Percentiles rank a stretch among this genome's conserved stretches.
Conservation (phyloP, 768 basidiomycete species). For the Rhodosporidiobolus sp. region DNA sequence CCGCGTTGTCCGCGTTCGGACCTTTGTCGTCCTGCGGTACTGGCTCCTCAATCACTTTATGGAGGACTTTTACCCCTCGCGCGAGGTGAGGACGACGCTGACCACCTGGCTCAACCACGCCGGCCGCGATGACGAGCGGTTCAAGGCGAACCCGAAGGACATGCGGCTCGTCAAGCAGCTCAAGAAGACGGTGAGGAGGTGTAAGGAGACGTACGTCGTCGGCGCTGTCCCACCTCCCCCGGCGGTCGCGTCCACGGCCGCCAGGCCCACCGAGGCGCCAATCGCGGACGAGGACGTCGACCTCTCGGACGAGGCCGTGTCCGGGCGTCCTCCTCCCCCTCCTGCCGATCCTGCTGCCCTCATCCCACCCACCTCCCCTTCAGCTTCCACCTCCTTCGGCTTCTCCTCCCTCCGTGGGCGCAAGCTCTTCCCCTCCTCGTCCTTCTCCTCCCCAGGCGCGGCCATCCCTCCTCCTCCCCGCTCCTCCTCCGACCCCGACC, state of each 20-base stretch:
- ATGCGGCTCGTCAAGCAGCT: constrained; percentile 74
- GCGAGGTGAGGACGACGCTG: constrained; percentile 67
- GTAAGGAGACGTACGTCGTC: constrained; percentile 53
- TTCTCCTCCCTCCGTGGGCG: constrained; percentile 17
- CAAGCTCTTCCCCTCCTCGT: neutral
- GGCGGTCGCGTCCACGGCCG: neutral
- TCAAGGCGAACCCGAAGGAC: constrained; percentile 63
- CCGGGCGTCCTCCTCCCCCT: too few relatives aligned
- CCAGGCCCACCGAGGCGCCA: neutral
- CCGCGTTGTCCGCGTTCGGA: constrained; percentile 77
- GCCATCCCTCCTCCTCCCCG: neutral
- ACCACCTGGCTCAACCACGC: constrained; percentile 79
- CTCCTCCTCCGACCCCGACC: neutral
- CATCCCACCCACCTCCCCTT: neutral
- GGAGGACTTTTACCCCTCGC: constrained; percentile 75
- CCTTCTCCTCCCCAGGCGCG: neutral
- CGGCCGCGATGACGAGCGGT: constrained; percentile 59
- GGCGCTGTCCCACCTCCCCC: constrained; percentile 1
- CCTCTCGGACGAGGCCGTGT: constrained; percentile 8
- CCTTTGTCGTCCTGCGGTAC: constrained; percentile 82
- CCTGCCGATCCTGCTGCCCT: neutral
- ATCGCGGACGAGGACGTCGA: constrained; percentile 42
- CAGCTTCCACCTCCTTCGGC: neutral
- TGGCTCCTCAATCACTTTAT: constrained; percentile 88
- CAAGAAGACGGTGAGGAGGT: constrained; percentile 77